Conservation (phyloP, 148 eudicot species). For the Rhododendron vialii region DNA sequence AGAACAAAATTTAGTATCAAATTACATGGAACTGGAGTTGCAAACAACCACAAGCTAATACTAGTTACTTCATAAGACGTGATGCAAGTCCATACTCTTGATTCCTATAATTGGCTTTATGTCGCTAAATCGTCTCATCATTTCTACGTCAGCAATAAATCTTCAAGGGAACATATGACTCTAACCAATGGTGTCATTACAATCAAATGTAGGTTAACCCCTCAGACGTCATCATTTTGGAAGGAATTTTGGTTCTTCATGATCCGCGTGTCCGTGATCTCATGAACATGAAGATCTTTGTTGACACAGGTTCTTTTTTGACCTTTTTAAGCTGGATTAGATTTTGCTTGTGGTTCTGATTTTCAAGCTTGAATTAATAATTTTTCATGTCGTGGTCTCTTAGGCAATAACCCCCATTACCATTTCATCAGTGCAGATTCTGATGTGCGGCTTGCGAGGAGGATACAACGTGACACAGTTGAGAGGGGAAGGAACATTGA, state of each 20-base stretch:
- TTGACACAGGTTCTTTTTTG: constrained; percentile 88
- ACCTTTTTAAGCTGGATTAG: constrained; percentile 10
- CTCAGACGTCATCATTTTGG: constrained; percentile 92
- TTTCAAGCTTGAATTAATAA: neutral
- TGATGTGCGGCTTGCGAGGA: constrained; percentile 91
- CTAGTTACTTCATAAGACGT: neutral
- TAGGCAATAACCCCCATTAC: constrained; percentile 18
- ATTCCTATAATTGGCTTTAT: neutral
- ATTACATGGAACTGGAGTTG: neutral
- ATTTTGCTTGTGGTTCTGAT: constrained; percentile 1
- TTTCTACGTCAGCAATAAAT: neutral
- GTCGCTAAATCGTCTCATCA: neutral
- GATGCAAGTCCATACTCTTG: neutral
- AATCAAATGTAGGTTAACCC: constrained; percentile 65
- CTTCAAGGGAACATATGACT: neutral
- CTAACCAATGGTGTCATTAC: neutral
- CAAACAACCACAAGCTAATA: neutral
- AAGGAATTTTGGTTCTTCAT: constrained; percentile 91
- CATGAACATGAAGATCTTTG: constrained; percentile 99
- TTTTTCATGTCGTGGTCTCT: neutral
- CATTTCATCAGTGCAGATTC: constrained; percentile 70
- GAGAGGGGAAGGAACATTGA: constrained; percentile 79
- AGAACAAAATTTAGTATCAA: neutral
- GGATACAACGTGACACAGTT: constrained; percentile 81
- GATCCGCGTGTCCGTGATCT: constrained; percentile 76